Conservation (phyloP, 768 basidiomycete genomes). For the Lentinus tigrinus region DNA sequence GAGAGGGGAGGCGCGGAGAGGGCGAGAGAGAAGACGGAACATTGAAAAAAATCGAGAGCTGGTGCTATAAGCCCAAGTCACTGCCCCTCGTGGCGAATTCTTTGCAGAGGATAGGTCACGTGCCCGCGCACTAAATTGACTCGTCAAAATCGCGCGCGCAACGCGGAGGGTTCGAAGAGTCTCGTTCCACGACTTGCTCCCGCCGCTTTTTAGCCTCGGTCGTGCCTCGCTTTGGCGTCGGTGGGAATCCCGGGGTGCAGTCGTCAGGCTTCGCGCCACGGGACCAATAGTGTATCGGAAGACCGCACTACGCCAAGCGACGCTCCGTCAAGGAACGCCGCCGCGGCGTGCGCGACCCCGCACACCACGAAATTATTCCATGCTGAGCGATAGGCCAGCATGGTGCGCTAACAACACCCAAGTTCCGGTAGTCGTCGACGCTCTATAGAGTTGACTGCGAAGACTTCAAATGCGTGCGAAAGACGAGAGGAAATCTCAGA, state of each 20-base stretch:
- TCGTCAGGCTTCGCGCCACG: too few relatives aligned
- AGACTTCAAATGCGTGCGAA: too few relatives aligned
- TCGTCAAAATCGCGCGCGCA: background rate
- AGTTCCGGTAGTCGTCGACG: too few relatives aligned
- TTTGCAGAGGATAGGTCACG: slow-evolving; percentile 9
- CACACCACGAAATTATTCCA: too few relatives aligned
- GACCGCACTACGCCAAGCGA: too few relatives aligned
- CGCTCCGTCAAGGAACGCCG: too few relatives aligned
- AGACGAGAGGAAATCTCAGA: too few relatives aligned
- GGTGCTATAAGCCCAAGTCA: slow-evolving; percentile 20
- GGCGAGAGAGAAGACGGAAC: slow-evolving; percentile 32
- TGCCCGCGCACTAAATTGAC: slow-evolving; percentile 9
- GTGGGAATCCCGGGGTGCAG: background rate
- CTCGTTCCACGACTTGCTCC: background rate
- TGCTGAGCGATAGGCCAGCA: too few relatives aligned
- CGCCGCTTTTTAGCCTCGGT: background rate
- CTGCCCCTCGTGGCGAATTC: background rate
- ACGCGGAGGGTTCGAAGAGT: background rate
- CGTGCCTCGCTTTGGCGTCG: background rate
- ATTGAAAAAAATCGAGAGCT: slow-evolving; percentile 27
- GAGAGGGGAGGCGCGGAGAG: slow-evolving; percentile 25
- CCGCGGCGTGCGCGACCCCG: too few relatives aligned
- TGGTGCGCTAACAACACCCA: too few relatives aligned
- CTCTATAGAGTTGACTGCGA: too few relatives aligned
- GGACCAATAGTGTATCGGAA: too few relatives aligned